Percentiles rank a stretch among this genome's conserved stretches.
Conservation (phyloP, 1,284 basidiomycete species). For the Rhodofomes roseus region DNA sequence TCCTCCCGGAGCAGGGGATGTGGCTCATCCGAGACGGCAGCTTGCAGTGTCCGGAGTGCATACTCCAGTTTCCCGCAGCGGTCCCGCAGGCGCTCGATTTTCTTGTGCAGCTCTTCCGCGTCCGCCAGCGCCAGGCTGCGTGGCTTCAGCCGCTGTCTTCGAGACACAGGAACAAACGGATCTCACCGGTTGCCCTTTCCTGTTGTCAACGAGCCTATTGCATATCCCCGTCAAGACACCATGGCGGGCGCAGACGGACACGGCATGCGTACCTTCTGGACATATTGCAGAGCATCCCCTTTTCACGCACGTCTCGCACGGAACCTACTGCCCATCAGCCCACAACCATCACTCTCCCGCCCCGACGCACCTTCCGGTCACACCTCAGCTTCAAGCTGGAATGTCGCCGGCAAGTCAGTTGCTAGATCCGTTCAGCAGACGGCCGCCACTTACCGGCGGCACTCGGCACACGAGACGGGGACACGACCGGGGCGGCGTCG, state of each 20-base stretch:
- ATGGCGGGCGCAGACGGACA: neutral
- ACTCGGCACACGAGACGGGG: conserved; percentile 72
- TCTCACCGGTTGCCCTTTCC: conserved; percentile 45
- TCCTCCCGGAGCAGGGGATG: conserved; percentile 42
- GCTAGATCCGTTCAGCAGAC: conserved; percentile 9
- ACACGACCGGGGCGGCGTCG: conserved; percentile 43
- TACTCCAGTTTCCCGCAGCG: conserved; percentile 59
- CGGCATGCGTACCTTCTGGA: conserved; percentile 50
- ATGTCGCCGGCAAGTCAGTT: neutral
- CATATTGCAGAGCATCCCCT: conserved; percentile 69
- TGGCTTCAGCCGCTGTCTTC: neutral
- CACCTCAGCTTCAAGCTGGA: conserved; percentile 66
- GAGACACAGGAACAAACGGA: neutral
- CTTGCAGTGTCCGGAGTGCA: conserved; percentile 47
- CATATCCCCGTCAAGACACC: neutral
- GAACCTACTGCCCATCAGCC: conserved; percentile 40
- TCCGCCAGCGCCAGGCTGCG: conserved; percentile 56
- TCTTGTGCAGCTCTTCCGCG: conserved; percentile 63
- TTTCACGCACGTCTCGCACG: conserved; percentile 68
- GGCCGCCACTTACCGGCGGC: conserved; percentile 43
- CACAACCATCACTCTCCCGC: neutral
- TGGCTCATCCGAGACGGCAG: conserved; percentile 39
- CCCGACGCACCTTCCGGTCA: conserved; percentile 52
- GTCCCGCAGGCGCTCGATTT: conserved; percentile 48
- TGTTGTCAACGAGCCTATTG: conserved; percentile 49